Conservation (phyloP, 768 basidiomycete genomes). For the Collybiopsis luxurians region DNA sequence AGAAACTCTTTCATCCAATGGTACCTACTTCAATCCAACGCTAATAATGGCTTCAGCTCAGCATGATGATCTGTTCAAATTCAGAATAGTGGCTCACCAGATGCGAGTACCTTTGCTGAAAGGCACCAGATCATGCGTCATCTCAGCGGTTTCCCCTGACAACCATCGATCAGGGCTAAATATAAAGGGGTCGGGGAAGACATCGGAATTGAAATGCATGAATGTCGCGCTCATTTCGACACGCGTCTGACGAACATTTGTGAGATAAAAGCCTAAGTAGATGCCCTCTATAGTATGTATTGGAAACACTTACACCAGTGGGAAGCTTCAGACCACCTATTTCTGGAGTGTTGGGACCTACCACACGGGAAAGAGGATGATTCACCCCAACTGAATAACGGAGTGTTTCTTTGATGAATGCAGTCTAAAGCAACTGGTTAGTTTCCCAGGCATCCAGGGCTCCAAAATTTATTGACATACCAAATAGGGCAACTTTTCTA, state of each 20-base stretch:
- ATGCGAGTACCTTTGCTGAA: constrained; percentile 44
- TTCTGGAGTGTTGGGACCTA: constrained; percentile 28
- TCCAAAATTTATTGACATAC: constrained; percentile 23
- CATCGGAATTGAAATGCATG: constrained; percentile 30
- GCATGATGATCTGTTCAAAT: no score
- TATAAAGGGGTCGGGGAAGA: constrained; percentile 36
- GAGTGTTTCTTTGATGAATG: constrained; percentile 46
- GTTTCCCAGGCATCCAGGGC: not conserved
- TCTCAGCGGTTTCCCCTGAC: constrained; percentile 26
- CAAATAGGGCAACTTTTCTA: constrained; percentile 37
- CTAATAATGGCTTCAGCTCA: no score
- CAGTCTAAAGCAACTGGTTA: constrained; percentile 30
- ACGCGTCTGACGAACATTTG: constrained; percentile 31
- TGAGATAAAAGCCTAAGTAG: no score
- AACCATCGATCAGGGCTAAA: constrained; percentile 47
- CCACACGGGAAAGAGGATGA: constrained; percentile 36
- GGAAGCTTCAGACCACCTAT: constrained; percentile 36
- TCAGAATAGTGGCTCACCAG: constrained; percentile 16
- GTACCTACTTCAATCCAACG: no score
- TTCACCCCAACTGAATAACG: constrained; percentile 39
- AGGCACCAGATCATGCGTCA: constrained; percentile 39
- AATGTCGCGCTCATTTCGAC: constrained; percentile 41
- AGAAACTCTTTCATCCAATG: no score
- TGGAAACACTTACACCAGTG: constrained; percentile 27
- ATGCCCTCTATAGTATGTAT: not conserved